Percentiles rank a stretch among this genome's conserved stretches.
Conservation (phyloP, 495 filamentous ascomycete genomes). For the Copromyces sp. region DNA sequence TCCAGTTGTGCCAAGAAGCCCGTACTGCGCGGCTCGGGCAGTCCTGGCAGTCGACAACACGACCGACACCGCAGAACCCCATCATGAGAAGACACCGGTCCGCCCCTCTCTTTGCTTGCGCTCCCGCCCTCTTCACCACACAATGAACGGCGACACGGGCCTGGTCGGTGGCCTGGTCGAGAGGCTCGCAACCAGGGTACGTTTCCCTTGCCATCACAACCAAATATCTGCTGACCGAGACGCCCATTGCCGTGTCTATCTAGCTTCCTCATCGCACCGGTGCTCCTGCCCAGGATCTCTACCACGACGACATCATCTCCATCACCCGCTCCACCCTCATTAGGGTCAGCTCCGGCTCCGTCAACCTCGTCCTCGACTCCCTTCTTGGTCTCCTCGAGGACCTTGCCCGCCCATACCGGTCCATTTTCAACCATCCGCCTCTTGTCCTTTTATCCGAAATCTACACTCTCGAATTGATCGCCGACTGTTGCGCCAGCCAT, state of each 20-base stretch:
- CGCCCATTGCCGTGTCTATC: not conserved
- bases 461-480: conserved; percentile 48
- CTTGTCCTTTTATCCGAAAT: conserved; percentile 50
- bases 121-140: conserved; percentile 16
- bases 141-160: conserved; percentile 53
- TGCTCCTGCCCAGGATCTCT: conserved; percentile 44
- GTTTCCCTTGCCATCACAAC: conserved; percentile 4
- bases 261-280: conserved; percentile 58
- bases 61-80: conserved; percentile 4
- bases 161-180: conserved; percentile 55
- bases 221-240: not conserved
- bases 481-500: conserved; percentile 52
- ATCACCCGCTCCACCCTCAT: conserved; percentile 51
- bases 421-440: conserved; percentile 35
- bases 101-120: not conserved
- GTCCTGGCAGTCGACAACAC: not conserved
- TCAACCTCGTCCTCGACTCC: conserved; percentile 44
- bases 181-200: conserved; percentile 52
- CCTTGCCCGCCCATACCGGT: conserved; percentile 37
- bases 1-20: not conserved
- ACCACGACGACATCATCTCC: conserved; percentile 49
- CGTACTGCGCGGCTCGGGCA: not conserved
- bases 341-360: conserved; percentile 44
- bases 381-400: conserved; percentile 43
- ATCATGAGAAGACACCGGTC: conserved; percentile 23